Percentiles rank a stretch among this genome's conserved stretches.
phyloP scores from a whole-genome alignment of 106 monocot species.

The Iris macrosiphon region DNA sequence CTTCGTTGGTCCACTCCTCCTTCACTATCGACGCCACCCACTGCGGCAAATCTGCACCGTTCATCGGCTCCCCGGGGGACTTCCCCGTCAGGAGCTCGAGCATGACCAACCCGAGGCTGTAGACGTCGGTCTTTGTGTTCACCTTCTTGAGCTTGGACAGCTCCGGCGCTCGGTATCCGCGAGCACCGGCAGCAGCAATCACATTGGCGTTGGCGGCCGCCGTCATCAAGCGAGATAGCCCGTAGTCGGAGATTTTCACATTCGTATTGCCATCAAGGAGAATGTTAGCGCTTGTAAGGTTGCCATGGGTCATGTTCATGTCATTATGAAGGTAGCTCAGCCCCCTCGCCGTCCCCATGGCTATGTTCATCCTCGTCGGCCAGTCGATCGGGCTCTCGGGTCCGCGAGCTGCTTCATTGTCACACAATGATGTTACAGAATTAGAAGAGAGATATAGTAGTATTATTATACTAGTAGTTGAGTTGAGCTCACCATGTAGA shows the following conservation, averaged over 20 bases:
- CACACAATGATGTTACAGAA: neutral
- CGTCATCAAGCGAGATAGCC: conserved; percentile 60
- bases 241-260: conserved; percentile 38
- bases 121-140: conserved; percentile 57
- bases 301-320: conserved; percentile 47
- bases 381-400: conserved; percentile 50
- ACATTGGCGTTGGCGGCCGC: conserved; percentile 38
- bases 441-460: neutral
- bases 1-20: conserved; percentile 63
- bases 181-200: conserved; percentile 42
- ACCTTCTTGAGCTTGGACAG: conserved; percentile 63
- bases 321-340: conserved; percentile 34
- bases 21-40: conserved; percentile 66
- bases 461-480: neutral
- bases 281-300: conserved; percentile 47
- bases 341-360: conserved; percentile 31
- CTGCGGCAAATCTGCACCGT: conserved; percentile 46
- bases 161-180: conserved; percentile 61
- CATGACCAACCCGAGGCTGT: conserved; percentile 56
- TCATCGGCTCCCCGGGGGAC: conserved; percentile 37
- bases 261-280: conserved; percentile 33
- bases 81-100: conserved; percentile 67
- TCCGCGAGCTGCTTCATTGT: conserved; percentile 34
- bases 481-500: conserved; percentile 55
- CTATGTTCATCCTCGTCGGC: conserved; percentile 55